Evolutionary conservation across 2,329 filamentous ascomycete genomes (phyloP).

Genomic region (Trichophyton equinum): DNA sequence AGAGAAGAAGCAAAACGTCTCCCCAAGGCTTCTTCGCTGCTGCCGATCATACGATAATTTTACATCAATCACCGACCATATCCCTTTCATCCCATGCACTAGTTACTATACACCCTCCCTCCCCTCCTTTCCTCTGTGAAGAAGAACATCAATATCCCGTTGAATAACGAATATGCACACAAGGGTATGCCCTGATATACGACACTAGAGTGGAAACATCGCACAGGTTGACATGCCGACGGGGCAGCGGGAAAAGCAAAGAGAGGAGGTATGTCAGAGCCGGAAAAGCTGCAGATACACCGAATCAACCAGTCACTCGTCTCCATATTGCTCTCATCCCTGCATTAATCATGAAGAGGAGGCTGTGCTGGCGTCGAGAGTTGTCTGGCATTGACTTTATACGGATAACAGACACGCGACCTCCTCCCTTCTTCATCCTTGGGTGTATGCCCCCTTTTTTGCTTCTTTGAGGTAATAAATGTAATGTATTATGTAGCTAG

Average conservation of each 20-base stretch:
- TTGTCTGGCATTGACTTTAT: background rate
- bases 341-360: conserved; percentile 1
- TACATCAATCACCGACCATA: background rate
- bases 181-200: background rate
- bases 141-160: background rate
- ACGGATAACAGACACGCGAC: background rate
- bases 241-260: background rate
- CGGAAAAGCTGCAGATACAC: background rate
- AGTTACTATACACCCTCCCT: background rate
- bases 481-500: background rate
- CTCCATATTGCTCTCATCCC: background rate
- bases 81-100: background rate
- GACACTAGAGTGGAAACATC: background rate
- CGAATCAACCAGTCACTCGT: background rate
- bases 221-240: background rate
- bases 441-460: background rate
- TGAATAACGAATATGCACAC: background rate
- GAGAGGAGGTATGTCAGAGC: background rate
- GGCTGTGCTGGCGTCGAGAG: background rate
- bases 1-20: background rate
- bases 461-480: background rate
- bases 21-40: background rate
- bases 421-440: conserved; percentile 1
- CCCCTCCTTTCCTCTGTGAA: background rate
- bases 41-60: background rate